These are phyloP conservation scores for Elsinoe fawcettii DNA, from an alignment of 2,329 filamentous ascomycete genomes.

Conservation along the genomic window DNA sequence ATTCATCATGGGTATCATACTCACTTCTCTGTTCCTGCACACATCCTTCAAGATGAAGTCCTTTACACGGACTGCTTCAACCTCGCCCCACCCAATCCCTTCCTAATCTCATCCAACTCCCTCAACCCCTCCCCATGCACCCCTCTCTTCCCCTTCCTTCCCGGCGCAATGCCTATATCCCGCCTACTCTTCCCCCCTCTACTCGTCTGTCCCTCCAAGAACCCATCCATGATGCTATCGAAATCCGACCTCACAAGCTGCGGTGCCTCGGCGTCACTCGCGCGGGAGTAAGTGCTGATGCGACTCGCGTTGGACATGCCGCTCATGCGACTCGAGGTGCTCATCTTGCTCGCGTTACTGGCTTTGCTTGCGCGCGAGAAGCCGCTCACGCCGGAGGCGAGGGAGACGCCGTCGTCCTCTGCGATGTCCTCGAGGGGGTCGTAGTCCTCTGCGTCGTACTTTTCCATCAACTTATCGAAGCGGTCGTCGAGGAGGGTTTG, in stretches of 20 bases:
- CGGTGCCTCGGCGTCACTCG: constrained; percentile 34
- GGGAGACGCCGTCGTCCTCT: constrained; percentile 36
- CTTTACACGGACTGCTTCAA: constrained; percentile 32
- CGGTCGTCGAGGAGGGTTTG: constrained; percentile 76
- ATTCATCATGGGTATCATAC: not conserved
- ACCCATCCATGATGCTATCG: constrained; percentile 86
- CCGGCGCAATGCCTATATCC: constrained; percentile 17
- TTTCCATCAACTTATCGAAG: constrained; percentile 83
- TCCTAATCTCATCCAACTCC: constrained; percentile 84
- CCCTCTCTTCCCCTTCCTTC: constrained; percentile 61
- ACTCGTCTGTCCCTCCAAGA: constrained; percentile 61
- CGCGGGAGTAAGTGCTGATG: constrained; percentile 28
- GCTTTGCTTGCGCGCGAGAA: constrained; percentile 38
- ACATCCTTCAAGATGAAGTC: not conserved
- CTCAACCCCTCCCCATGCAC: constrained; percentile 73
- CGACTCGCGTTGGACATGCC: constrained; percentile 28
- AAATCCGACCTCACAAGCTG: constrained; percentile 66
- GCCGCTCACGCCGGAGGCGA: constrained; percentile 42
- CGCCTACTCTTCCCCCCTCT: constrained; percentile 53
- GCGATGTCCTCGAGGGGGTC: constrained; percentile 32
- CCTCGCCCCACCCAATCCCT: constrained; percentile 68
- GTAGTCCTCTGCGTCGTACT: constrained; percentile 54
- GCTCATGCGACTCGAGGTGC: constrained; percentile 32
- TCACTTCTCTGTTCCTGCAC: not conserved
- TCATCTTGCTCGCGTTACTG: constrained; percentile 33